Evolutionary conservation across 306 rosid genomes (phyloP).

Genomic region (Mimosa bimucronata): DNA sequence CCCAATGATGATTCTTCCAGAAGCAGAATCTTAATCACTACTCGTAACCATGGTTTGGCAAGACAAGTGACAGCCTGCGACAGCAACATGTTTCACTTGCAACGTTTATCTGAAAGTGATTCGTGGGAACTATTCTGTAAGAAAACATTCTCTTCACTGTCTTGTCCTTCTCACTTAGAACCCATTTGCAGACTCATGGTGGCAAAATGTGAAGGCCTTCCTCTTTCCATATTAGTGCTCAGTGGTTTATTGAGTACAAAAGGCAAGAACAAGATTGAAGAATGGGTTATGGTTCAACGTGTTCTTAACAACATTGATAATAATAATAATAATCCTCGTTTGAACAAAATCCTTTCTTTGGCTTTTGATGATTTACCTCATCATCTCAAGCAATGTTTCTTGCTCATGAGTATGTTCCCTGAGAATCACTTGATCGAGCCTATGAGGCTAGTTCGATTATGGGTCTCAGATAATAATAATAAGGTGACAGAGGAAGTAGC

Average conservation of each 20-base stretch:
- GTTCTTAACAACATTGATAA: not conserved
- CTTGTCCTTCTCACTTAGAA: not conserved
- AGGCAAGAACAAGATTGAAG: not conserved
- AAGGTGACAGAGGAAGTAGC: not conserved
- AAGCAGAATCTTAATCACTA: not conserved
- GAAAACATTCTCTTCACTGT: not conserved
- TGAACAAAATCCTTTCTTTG: not conserved
- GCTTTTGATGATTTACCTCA: slow-evolving; percentile 5
- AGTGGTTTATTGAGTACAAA: not conserved
- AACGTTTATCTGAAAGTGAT: not conserved
- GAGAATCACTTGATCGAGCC: slow-evolving; percentile 2
- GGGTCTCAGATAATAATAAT: not conserved
- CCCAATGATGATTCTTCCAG: not conserved
- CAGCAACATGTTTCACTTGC: not conserved
- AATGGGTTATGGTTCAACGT: not conserved
- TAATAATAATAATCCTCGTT: not conserved
- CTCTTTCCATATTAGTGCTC: not conserved
- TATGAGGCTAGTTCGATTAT: slow-evolving; percentile 2
- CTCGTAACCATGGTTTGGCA: not conserved
- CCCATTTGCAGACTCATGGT: not conserved
- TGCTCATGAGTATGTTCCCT: not conserved
- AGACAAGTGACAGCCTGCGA: not conserved
- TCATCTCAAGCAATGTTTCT: slow-evolving; percentile 1
- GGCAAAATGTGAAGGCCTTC: slow-evolving; percentile 6
- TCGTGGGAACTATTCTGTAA: not conserved